phyloP scores from a whole-genome alignment of 805 yeast genomes.

The Yarrowia porcina region DNA sequence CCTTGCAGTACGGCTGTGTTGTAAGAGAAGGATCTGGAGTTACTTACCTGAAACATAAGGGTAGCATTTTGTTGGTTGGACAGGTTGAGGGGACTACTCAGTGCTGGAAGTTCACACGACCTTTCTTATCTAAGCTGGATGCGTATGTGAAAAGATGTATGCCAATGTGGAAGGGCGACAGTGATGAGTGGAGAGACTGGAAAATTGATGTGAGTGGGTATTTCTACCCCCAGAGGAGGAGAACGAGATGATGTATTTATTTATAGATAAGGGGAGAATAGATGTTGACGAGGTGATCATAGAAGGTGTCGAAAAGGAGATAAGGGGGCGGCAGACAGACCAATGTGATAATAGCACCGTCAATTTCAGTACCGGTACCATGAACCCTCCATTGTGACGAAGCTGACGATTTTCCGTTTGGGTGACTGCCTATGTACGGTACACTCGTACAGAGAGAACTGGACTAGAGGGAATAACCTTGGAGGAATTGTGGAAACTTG shows the following conservation, averaged over 20 bases:
- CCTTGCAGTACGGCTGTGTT: not conserved
- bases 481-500: too few relatives aligned
- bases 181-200: constrained; percentile 12
- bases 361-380: too few relatives aligned
- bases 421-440: too few relatives aligned
- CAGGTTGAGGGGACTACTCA: not conserved
- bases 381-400: too few relatives aligned
- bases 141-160: not conserved
- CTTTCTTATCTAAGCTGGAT: not conserved
- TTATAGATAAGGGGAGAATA: not conserved
- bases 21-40: not conserved
- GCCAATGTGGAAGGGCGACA: not conserved
- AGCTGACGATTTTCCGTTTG: too few relatives aligned
- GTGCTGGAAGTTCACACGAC: constrained; percentile 16
- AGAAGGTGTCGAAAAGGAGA: too few relatives aligned
- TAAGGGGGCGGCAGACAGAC: too few relatives aligned
- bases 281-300: too few relatives aligned
- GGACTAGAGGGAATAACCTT: too few relatives aligned
- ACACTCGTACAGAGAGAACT: too few relatives aligned
- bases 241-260: not conserved
- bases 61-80: not conserved
- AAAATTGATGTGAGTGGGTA: not conserved
- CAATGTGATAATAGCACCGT: too few relatives aligned
- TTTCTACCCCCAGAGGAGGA: not conserved
- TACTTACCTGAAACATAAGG: constrained; percentile 6